Evolutionary conservation across 1,284 basidiomycete species (phyloP).

Genomic region (Trametes polyzona): DNA sequence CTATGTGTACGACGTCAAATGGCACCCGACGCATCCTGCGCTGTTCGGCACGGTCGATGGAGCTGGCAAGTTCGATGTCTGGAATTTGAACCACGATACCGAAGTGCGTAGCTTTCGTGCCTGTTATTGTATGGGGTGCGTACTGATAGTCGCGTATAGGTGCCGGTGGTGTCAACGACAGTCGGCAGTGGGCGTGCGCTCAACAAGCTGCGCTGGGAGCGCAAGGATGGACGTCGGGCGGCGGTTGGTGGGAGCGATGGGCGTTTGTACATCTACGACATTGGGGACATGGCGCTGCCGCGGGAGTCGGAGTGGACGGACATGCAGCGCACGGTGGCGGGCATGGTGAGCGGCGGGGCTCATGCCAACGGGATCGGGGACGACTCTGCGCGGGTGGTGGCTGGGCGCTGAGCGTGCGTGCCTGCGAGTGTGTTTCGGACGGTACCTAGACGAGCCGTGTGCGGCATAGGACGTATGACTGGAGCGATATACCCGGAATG

Average conservation of each 20-base stretch:
- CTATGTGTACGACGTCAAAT: constrained; percentile 98
- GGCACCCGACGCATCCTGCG: constrained; percentile 96
- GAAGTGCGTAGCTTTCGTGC: constrained; percentile 65
- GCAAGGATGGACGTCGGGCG: constrained; percentile 80
- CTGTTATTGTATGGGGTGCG: background rate
- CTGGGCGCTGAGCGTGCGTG: constrained; percentile 43
- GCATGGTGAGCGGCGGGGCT: constrained; percentile 59
- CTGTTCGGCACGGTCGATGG: constrained; percentile 95
- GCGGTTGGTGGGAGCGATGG: constrained; percentile 94
- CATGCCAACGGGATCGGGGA: constrained; percentile 58
- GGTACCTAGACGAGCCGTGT: too few species aligned
- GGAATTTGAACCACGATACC: constrained; percentile 94
- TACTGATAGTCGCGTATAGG: constrained; percentile 47
- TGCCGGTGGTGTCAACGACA: constrained; percentile 77
- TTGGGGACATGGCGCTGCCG: constrained; percentile 87
- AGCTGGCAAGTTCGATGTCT: constrained; percentile 92
- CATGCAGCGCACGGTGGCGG: constrained; percentile 79
- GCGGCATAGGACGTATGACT: background rate
- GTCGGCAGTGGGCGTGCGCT: constrained; percentile 80
- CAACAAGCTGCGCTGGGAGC: constrained; percentile 96
- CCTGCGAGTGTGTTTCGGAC: too few species aligned
- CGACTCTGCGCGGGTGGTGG: constrained; percentile 45
- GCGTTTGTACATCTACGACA: constrained; percentile 90
- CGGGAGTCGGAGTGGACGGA: constrained; percentile 90
- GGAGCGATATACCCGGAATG: background rate